Conservation (phyloP, 2,329 filamentous ascomycete species). For the Fusarium nematophilum region DNA sequence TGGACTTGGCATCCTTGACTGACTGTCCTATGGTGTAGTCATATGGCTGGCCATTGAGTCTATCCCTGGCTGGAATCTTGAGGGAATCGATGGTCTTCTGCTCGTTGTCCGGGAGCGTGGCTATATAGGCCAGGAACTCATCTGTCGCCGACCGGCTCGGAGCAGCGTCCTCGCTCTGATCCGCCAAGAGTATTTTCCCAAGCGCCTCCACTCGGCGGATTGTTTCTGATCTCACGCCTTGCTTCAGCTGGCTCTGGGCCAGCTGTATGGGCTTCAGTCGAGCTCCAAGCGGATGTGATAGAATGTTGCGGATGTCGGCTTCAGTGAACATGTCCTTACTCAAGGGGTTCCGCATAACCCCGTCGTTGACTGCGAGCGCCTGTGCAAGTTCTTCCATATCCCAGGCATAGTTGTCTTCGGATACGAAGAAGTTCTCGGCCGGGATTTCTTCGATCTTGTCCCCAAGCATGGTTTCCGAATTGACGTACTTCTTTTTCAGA, state of each 20-base stretch:
- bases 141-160: constrained; percentile 3
- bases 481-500: constrained; percentile 6
- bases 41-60: not conserved
- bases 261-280: constrained; percentile 2
- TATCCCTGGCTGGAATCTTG: constrained; percentile 3
- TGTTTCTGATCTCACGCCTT: not conserved
- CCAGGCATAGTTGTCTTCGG: constrained; percentile 2
- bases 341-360: constrained; percentile 3
- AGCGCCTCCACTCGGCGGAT: constrained; percentile 1
- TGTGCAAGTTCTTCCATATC: constrained; percentile 2
- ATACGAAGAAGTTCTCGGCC: not conserved
- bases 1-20: constrained; percentile 1
- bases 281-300: not conserved
- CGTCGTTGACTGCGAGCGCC: not conserved
- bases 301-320: not conserved
- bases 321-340: constrained; percentile 7
- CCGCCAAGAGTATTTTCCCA: not conserved
- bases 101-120: not conserved
- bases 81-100: constrained; percentile 4
- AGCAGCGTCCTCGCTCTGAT: not conserved
- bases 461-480: constrained; percentile 2
- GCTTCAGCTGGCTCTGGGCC: constrained; percentile 4
- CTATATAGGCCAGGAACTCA: constrained; percentile 4
- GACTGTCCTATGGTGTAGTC: constrained; percentile 7
- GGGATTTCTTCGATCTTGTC: constrained; percentile 1